Evolutionary conservation across 495 filamentous ascomycete genomes (phyloP).

Genomic region (Penicillium arizonense): DNA sequence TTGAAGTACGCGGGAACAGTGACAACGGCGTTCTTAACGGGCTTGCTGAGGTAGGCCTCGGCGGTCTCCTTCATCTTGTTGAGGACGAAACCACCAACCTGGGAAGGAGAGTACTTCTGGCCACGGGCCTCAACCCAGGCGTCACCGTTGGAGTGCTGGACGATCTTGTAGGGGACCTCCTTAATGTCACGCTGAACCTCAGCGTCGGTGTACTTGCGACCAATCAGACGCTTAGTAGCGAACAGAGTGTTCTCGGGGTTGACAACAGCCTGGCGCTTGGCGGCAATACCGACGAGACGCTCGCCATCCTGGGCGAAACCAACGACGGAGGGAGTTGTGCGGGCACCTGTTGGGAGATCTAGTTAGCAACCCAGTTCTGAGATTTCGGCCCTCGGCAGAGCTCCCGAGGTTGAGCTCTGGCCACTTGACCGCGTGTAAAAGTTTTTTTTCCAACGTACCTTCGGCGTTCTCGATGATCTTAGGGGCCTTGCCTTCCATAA

Average conservation of each 20-base stretch:
- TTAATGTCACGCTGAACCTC: constrained; percentile 98
- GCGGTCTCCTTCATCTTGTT: constrained; percentile 99
- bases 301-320: constrained; percentile 97
- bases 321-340: constrained; percentile 96
- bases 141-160: constrained; percentile 96
- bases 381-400: not conserved
- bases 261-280: constrained; percentile 98
- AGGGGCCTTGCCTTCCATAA: constrained; percentile 95
- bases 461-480: constrained; percentile 98
- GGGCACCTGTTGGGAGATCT: constrained; percentile 60
- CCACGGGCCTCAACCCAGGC: constrained; percentile 96
- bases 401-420: constrained; percentile 4
- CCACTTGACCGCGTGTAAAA: constrained; percentile 16
- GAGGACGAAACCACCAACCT: constrained; percentile 95
- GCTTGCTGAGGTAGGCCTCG: constrained; percentile 84
- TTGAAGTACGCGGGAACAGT: constrained; percentile 98
- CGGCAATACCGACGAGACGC: constrained; percentile 94
- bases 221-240: constrained; percentile 99
- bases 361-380: constrained; percentile 10
- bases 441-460: constrained; percentile 54
- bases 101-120: constrained; percentile 96
- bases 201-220: constrained; percentile 92
- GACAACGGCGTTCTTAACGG: constrained; percentile 91
- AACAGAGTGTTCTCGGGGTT: constrained; percentile 99
- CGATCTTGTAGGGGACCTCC: constrained; percentile 98